Evolutionary conservation across 805 yeast genomes (phyloP), one percentile per base, ranked within the genome.

Genomic region (Candida ipomoeae): DNA sequence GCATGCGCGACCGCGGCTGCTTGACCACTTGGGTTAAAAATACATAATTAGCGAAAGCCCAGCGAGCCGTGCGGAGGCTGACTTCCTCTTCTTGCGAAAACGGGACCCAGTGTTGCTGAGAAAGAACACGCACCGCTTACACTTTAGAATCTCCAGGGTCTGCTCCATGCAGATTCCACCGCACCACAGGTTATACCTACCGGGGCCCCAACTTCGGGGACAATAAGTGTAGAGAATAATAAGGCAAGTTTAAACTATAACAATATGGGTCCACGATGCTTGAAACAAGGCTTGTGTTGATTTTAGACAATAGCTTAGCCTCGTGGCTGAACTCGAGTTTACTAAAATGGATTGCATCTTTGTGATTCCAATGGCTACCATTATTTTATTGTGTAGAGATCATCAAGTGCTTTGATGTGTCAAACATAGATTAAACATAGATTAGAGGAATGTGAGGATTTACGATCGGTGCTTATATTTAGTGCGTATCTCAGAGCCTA

Each of bases 1-100:
- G 45, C 45, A 42, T 42, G 38, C 44, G 32, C 17, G 13, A 26
- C 34, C 26, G 44, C 44, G 13, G 44, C 37, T 18, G 29, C 40
- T 20, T 20, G 44, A 31, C 38, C 32, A 15, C 32, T n/a, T 10
- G 29, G 15, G 26, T 17, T 8, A 14, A 20, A 42, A n/a, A 33
- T 10, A 13, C 21, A 7, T n/a, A 14, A 14, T 14, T 13, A 20
- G 21, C 31, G 45, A 21, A n/a, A 33, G 20, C 29, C 26, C 29
- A 15, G 45, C 10, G 18, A n/a, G 31, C 13, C 45, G 31, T 42
- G 38, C 37, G 26, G n/a, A n/a, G 14, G 10, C 20, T 4, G 31
- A 33, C 31, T 6, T 20, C 3, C 17, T 26, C 15, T 32, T 15
- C 26, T n/a, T 20, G 31, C 15, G 38, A 21, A 33, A 20, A 31